Base-by-base conservation (phyloP, 2,329 filamentous ascomycete genomes). In the Stemphylium lycopersici region DNA sequence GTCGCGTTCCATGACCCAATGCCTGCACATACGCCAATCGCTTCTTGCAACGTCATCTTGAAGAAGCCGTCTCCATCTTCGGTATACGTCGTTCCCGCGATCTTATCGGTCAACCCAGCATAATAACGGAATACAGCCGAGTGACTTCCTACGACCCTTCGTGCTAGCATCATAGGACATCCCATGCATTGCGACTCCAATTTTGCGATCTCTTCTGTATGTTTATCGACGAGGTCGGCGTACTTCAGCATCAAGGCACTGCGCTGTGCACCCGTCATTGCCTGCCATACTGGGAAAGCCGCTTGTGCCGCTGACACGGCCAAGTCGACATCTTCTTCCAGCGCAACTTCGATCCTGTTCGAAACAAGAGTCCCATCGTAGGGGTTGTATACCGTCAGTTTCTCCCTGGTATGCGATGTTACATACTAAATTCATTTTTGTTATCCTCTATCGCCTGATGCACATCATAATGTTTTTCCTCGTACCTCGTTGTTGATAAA, bases 1-100 rank as follows among this genome's bases (percentile, higher is more conserved):
- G 63, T 55, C 10, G 57, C 63, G 48, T 71, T 72, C 67, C 68
- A 72, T n/a, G 68, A 60, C 13, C 65, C 68, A 46, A 71, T 69
- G 3, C 67, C 69, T 13, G 66, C 68, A 42, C 69, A 72, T 3
- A 71, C 69, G 11, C 69, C 68, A 29, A 63, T 45, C 15, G 68
- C 63, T 41, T 70, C 67, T 34, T 56, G 32, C 43, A 41, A 20
- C 20, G 45, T 26, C 48, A 45, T 33, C 13, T 48, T n/a, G 20
- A 48, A 22, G 2, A 13, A 36, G n/a, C 18, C 29, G 18, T 16
- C 12, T 38, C 31, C 22, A 24, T 36, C 45, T 46, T 31, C 42
- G 4, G 41, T 20, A 31, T 20, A 41, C 11, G 4, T 53, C 55
- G 36, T 48, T 44, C 22, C 63, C 59, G 59, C 58, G 24, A 69